These are phyloP conservation scores for Alternaria brassicae DNA, from an alignment of 2,329 filamentous ascomycete genomes.

Conservation along the genomic window DNA sequence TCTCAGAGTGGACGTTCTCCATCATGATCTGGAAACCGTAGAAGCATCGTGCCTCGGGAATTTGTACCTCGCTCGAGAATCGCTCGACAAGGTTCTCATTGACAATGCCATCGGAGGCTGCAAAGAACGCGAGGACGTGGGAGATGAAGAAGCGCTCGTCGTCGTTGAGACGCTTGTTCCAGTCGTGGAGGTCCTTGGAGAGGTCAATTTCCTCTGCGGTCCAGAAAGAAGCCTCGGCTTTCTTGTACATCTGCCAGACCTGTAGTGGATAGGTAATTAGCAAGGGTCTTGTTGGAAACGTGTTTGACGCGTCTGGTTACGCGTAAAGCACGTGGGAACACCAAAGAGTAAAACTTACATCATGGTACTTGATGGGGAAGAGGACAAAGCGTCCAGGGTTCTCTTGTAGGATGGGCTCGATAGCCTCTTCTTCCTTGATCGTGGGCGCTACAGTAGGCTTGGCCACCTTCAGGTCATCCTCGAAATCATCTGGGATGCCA, in stretches of 20 bases:
- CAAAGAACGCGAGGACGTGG: conserved; percentile 98
- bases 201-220: conserved; percentile 99
- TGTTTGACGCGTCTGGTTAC: conserved; percentile 67
- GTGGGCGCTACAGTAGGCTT: conserved; percentile 62
- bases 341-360: conserved; percentile 68
- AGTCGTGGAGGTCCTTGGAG: conserved; percentile 98
- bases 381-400: conserved; percentile 96
- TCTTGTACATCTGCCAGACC: conserved; percentile 99
- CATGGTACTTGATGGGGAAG: conserved; percentile 99
- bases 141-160: conserved; percentile 99
- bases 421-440: conserved; percentile 71
- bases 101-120: conserved; percentile 97
- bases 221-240: conserved; percentile 99
- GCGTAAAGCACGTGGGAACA: conserved; percentile 48
- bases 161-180: conserved; percentile 96
- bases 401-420: conserved; percentile 92
- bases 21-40: conserved; percentile 99
- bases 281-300: conserved; percentile 14
- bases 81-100: conserved; percentile 99
- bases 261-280: conserved; percentile 55
- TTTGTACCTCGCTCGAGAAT: conserved; percentile 95
- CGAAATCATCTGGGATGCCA: conserved; percentile 56
- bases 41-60: conserved; percentile 98
- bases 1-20: conserved; percentile 99
- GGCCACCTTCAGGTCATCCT: conserved; percentile 49